These are phyloP conservation scores for Anisodus acutangulus DNA, from an alignment of 257 asterid genomes.

Conservation along the genomic window DNA sequence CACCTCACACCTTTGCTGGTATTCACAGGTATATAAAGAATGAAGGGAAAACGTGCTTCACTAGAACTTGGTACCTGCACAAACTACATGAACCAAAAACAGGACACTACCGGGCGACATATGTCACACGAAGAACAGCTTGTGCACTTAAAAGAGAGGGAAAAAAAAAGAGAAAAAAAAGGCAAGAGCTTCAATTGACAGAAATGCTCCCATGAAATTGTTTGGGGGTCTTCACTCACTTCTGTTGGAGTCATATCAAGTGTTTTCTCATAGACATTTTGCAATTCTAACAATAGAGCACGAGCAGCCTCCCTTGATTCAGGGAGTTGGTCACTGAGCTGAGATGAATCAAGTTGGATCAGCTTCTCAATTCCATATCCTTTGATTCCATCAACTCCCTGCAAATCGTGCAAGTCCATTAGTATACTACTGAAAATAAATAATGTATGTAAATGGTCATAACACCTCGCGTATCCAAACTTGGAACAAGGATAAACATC, in stretches of 20 bases:
- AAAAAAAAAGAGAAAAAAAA: slow-evolving; percentile 12
- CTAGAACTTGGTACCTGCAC: slow-evolving; percentile 28
- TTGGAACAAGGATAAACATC: slow-evolving; percentile 14
- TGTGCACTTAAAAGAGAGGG: slow-evolving; percentile 50
- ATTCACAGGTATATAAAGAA: slow-evolving; percentile 6
- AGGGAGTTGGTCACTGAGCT: slow-evolving; percentile 83
- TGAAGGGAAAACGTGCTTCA: background rate
- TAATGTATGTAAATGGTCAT: background rate
- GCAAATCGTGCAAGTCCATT: slow-evolving; percentile 16
- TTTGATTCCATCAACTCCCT: slow-evolving; percentile 81
- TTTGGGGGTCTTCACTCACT: slow-evolving; percentile 42
- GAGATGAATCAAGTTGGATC: slow-evolving; percentile 78
- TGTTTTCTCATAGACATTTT: slow-evolving; percentile 59
- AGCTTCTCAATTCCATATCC: slow-evolving; percentile 78
- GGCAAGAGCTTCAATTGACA: slow-evolving; percentile 86
- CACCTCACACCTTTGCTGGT: background rate
- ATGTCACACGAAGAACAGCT: slow-evolving; percentile 86
- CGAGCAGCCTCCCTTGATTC: slow-evolving; percentile 96
- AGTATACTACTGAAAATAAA: background rate
- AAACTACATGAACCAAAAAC: slow-evolving; percentile 48
- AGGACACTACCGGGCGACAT: slow-evolving; percentile 56
- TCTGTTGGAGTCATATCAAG: slow-evolving; percentile 28
- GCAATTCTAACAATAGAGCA: slow-evolving; percentile 65
- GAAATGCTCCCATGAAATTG: slow-evolving; percentile 73
- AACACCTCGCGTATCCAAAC: background rate